Conservation (phyloP, 352 stramenopile genomes). For the Globisporangium abappressorium region DNA sequence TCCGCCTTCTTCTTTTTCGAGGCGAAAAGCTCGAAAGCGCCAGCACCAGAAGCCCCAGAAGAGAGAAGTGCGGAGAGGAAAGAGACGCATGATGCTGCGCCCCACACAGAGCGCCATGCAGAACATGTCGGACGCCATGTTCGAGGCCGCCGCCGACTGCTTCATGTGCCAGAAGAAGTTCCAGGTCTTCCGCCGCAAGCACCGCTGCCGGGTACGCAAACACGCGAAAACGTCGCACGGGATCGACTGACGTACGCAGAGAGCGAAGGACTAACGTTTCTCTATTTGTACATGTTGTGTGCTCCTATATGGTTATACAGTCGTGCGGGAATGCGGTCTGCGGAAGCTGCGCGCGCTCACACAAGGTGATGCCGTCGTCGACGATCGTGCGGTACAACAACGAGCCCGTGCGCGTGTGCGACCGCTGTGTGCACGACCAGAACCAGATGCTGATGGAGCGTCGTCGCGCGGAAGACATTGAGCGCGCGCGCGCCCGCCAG, state of each 20-base stretch:
- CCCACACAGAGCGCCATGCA: constrained; percentile 18
- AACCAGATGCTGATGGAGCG: constrained; percentile 73
- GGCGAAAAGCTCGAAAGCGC: constrained; percentile 1
- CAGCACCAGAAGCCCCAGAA: not conserved
- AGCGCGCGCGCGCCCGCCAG: constrained; percentile 69
- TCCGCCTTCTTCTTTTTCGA: constrained; percentile 15
- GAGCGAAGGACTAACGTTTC: not conserved
- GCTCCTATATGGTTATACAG: constrained; percentile 22
- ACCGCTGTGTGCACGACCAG: constrained; percentile 74
- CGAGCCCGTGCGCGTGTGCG: constrained; percentile 78
- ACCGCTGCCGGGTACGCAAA: constrained; percentile 63
- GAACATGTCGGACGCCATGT: constrained; percentile 41
- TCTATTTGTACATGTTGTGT: constrained; percentile 8
- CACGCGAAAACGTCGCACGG: not conserved
- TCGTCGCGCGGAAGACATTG: constrained; percentile 62
- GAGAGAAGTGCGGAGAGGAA: not conserved
- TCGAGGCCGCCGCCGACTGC: constrained; percentile 64
- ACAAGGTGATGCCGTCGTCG: constrained; percentile 69
- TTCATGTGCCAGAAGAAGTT: constrained; percentile 84
- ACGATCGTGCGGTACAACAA: constrained; percentile 75
- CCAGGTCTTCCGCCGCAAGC: constrained; percentile 81
- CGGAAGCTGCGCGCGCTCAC: constrained; percentile 63
- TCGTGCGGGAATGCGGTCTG: constrained; percentile 80
- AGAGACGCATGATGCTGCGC: constrained; percentile 18
- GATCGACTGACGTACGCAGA: not conserved